These are phyloP conservation scores for Hymenotorrendiella dingleyae DNA, from an alignment of 2,329 filamentous ascomycete species.

Conservation along the genomic window DNA sequence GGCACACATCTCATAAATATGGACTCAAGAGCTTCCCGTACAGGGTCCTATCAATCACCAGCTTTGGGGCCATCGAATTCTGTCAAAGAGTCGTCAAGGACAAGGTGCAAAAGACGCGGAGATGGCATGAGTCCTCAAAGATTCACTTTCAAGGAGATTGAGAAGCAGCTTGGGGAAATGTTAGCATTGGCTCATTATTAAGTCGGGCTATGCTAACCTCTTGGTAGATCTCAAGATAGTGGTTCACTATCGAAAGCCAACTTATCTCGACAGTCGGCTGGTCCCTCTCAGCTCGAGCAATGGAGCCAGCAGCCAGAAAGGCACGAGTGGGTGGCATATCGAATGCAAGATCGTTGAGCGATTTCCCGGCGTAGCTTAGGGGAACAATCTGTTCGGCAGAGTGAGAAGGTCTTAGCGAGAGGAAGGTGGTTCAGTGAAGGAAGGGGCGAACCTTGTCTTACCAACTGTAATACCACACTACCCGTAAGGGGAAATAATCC, in stretches of 20 bases:
- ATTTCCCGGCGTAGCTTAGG: too few species aligned
- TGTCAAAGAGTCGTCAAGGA: background rate
- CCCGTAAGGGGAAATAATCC: too few species aligned
- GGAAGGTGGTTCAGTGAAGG: too few species aligned
- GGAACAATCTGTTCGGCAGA: too few species aligned
- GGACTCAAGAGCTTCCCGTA: background rate
- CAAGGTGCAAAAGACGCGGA: background rate
- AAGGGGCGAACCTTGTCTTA: too few species aligned
- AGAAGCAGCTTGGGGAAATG: background rate
- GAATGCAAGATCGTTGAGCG: background rate
- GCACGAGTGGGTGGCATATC: slow-evolving; percentile 3
- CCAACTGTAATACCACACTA: too few species aligned
- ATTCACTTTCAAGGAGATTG: slow-evolving; percentile 3
- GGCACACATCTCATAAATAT: background rate
- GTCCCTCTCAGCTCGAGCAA: background rate
- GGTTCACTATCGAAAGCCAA: background rate
- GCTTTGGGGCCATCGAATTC: background rate
- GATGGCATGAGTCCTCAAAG: background rate
- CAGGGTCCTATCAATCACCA: background rate
- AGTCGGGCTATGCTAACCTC: background rate
- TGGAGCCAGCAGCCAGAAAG: slow-evolving; percentile 1
- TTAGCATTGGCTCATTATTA: background rate
- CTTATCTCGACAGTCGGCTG: background rate
- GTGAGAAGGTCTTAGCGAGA: too few species aligned
- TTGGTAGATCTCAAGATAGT: background rate